These are phyloP conservation scores for Areca catechu DNA, from an alignment of 176 grass and related monocot species.

Conservation along the genomic window DNA sequence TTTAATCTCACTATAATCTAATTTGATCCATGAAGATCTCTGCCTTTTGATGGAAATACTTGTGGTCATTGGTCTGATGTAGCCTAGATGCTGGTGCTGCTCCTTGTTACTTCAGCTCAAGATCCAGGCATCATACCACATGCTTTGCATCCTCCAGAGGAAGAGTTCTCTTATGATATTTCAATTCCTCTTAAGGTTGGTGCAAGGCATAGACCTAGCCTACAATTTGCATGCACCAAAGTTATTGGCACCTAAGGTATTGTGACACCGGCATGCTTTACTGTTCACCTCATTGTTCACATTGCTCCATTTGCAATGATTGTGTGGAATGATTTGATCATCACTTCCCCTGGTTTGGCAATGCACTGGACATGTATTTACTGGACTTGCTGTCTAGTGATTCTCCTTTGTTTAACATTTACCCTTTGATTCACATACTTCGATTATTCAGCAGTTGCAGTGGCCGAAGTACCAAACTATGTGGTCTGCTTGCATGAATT, in stretches of 20 bases:
- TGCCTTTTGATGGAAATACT: neutral
- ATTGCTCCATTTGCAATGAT: slow-evolving; percentile 90
- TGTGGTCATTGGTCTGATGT: too few relatives aligned
- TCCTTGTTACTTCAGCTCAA: slow-evolving; percentile 75
- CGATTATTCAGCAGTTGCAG: too few relatives aligned
- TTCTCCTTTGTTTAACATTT: neutral
- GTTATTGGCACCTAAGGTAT: slow-evolving; percentile 75
- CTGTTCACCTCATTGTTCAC: slow-evolving; percentile 66
- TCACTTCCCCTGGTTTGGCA: slow-evolving; percentile 94
- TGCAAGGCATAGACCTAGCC: slow-evolving; percentile 38
- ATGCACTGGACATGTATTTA: slow-evolving; percentile 77
- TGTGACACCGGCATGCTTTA: slow-evolving; percentile 97
- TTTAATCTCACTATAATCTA: neutral
- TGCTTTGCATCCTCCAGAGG: slow-evolving; percentile 74
- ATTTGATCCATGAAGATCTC: neutral
- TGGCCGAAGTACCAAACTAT: too few relatives aligned
- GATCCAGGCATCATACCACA: slow-evolving; percentile 85
- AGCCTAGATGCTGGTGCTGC: slow-evolving; percentile 70
- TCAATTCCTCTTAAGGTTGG: slow-evolving; percentile 9
- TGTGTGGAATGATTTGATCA: slow-evolving; percentile 89
- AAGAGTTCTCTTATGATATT: slow-evolving; percentile 70
- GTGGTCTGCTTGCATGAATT: too few relatives aligned
- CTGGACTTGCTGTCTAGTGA: slow-evolving; percentile 11
- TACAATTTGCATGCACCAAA: slow-evolving; percentile 66
- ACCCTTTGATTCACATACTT: too few relatives aligned